phyloP scores from a whole-genome alignment of 352 stramenopile species.

The Phytophthora idaei region DNA sequence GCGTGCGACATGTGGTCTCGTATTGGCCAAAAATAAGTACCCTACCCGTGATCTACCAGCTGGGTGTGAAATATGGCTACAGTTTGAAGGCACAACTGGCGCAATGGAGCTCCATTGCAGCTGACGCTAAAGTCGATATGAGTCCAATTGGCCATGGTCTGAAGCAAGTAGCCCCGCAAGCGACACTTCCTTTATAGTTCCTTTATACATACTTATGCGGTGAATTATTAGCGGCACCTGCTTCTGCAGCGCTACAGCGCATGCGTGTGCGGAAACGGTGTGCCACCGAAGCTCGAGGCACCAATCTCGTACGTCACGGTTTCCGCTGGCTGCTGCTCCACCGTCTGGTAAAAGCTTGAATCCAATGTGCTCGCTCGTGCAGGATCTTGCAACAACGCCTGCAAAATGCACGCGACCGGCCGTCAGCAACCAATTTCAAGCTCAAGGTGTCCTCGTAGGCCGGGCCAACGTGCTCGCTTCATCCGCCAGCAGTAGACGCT shows the following conservation, averaged over 20 bases:
- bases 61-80: conserved; percentile 24
- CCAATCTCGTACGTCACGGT: conserved; percentile 32
- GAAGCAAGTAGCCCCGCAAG: conserved; percentile 12
- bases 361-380: conserved; percentile 30
- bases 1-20: background rate
- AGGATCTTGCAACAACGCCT: conserved; percentile 48
- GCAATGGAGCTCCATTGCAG: background rate
- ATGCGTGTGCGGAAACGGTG: conserved; percentile 35
- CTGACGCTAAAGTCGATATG: background rate
- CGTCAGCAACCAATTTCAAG: conserved; percentile 40
- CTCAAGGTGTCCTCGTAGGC: conserved; percentile 20
- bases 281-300: conserved; percentile 24
- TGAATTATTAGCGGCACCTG: background rate
- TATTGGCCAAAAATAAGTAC: conserved; percentile 2
- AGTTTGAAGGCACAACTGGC: background rate
- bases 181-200: conserved; percentile 35
- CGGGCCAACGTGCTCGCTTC: conserved; percentile 18
- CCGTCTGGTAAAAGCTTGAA: conserved; percentile 39
- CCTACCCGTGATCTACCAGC: conserved; percentile 20
- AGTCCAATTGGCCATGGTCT: background rate
- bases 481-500: conserved; percentile 16
- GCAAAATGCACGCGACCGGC: conserved; percentile 30
- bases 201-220: conserved; percentile 33
- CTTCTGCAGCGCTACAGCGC: conserved; percentile 17
- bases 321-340: conserved; percentile 26